phyloP scores from a whole-genome alignment of 345 rosid species.

The Sonneratia alba region DNA sequence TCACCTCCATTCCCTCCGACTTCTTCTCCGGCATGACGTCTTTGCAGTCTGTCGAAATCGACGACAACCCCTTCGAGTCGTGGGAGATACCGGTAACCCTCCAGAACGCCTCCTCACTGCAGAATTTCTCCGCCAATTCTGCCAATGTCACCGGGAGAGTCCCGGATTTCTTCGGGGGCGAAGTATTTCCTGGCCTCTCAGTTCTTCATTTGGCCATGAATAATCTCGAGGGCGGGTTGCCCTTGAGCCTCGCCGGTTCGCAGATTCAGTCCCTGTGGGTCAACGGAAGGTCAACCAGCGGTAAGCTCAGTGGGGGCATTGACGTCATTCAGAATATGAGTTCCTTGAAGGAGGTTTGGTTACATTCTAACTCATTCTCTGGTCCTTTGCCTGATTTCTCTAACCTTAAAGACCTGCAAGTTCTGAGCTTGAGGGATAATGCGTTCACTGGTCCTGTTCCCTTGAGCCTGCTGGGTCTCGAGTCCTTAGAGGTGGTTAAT shows the following conservation, averaged over 20 bases:
- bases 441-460: slow-evolving; percentile 69
- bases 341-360: slow-evolving; percentile 59
- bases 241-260: slow-evolving; percentile 50
- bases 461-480: slow-evolving; percentile 37
- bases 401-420: slow-evolving; percentile 43
- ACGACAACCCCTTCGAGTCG: slow-evolving; percentile 54
- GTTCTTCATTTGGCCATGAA: slow-evolving; percentile 68
- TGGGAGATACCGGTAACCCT: slow-evolving; percentile 68
- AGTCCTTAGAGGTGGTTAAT: slow-evolving; percentile 45
- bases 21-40: slow-evolving; percentile 58
- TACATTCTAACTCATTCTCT: slow-evolving; percentile 63
- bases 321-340: slow-evolving; percentile 76
- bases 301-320: slow-evolving; percentile 46
- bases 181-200: slow-evolving; percentile 53
- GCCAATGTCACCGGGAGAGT: slow-evolving; percentile 59
- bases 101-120: slow-evolving; percentile 53
- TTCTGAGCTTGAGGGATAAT: slow-evolving; percentile 74
- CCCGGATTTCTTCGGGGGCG: slow-evolving; percentile 60
- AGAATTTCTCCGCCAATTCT: slow-evolving; percentile 76
- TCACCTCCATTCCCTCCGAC: slow-evolving; percentile 53
- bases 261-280: slow-evolving; percentile 79
- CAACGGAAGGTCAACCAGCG: slow-evolving; percentile 51
- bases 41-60: slow-evolving; percentile 58
- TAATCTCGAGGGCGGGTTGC: slow-evolving; percentile 50
- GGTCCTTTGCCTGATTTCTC: slow-evolving; percentile 78